Base-by-base conservation (phyloP, 441 rosid genomes). In the Capsella rubella region DNA sequence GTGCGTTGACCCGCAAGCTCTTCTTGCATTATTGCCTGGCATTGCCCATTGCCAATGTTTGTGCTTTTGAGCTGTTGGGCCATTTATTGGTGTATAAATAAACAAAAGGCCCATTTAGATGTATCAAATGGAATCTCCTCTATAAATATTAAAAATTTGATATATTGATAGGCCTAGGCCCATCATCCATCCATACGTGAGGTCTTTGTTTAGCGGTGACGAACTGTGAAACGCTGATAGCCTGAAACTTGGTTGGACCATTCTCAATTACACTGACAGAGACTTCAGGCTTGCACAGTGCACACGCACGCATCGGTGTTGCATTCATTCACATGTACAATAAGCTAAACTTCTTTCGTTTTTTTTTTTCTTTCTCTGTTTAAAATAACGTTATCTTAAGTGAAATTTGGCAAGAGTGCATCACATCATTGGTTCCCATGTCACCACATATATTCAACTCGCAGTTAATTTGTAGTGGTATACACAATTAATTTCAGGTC, bases 231-330 rank as follows among this genome's bases (percentile, higher is more conserved):
- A 60, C 51, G n/a, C 25, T 45, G 52, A 27, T 37, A 21, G 25
- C 25, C 25, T 21, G 25, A 21, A 21, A n/a, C 39, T 14, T 39
- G 67, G 52, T 47, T 0, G 25, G 25, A 21, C 52, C 52, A 46
- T 5, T 46, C 13, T 40, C 14, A 12, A 43, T 5, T 1, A 47
- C 25, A 6, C 21, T 15, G 21, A 15, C 25, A 43, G 52, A 28
- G 53, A n/a, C 25, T 21, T 21, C 25, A 21, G 25, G 25, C 67
- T 8, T 61, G 40, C 3, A 35, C 40, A 35, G 40, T 40, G 68
- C 68, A 71, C 68, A 71, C 69, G 27, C 68, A 71, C 69, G 27
- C 61, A 60, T 51, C 34, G 57, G 34, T 35, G 58, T 15, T 18
- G 45, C 46, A 27, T 35, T 35, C 40, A 16, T 37, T 21, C 2